Evolutionary conservation across 208 protist genomes (phyloP).

Genomic region (Acanthamoeba royreba): DNA sequence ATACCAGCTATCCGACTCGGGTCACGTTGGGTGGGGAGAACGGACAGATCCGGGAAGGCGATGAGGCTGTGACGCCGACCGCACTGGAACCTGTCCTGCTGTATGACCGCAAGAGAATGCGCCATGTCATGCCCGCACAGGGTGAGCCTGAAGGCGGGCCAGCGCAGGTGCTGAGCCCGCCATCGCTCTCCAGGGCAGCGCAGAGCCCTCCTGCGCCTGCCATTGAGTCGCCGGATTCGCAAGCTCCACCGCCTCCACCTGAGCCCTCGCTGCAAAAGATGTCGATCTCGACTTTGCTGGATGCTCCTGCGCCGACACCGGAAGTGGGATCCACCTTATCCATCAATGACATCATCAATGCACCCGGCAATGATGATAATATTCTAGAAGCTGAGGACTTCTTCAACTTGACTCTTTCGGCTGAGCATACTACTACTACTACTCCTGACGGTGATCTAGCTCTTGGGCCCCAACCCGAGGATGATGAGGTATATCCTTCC

Average conservation of each 20-base stretch:
- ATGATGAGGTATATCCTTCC: neutral
- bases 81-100: neutral
- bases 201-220: neutral
- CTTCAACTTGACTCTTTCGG: neutral
- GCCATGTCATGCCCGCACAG: neutral
- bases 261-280: neutral
- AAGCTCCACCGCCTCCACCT: neutral
- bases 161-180: neutral
- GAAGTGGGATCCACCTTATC: neutral
- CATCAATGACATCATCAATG: constrained; percentile 28
- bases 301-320: neutral
- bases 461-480: neutral
- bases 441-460: neutral
- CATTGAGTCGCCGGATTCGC: neutral
- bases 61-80: neutral
- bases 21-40: neutral
- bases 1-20: neutral
- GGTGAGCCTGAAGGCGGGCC: neutral
- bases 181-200: neutral
- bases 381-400: neutral
- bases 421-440: neutral
- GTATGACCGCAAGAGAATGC: neutral
- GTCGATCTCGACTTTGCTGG: neutral
- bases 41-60: neutral
- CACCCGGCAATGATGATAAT: constrained; percentile 2